Evolutionary conservation across 2,329 filamentous ascomycete species (phyloP).

Genomic region (Scedosporium minutisporum): DNA sequence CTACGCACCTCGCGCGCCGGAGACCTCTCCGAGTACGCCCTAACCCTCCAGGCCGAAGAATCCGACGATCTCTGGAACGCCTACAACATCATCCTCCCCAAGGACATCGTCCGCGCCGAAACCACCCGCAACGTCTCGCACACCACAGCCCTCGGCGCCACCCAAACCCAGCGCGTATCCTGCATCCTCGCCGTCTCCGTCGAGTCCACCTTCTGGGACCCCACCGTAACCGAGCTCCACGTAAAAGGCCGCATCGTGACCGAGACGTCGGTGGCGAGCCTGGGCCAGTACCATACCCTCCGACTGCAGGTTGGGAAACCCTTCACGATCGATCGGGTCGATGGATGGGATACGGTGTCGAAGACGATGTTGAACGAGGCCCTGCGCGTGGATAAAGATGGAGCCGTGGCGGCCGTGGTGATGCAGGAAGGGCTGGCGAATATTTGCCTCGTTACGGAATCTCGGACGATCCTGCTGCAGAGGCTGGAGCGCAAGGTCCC

Average conservation of each 20-base stretch:
- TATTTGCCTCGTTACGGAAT: conserved; percentile 73
- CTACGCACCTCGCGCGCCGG: conserved; percentile 19
- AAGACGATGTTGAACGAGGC: conserved; percentile 69
- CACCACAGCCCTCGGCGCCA: conserved; percentile 38
- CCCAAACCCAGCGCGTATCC: conserved; percentile 41
- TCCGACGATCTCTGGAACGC: conserved; percentile 49
- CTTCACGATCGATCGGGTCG: conserved; percentile 77
- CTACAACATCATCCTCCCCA: conserved; percentile 48
- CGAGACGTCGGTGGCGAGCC: conserved; percentile 42
- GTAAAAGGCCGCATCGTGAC: conserved; percentile 44
- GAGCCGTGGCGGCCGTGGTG: conserved; percentile 79
- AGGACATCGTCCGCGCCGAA: conserved; percentile 44
- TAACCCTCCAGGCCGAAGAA: conserved; percentile 34
- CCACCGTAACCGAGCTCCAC: conserved; percentile 42
- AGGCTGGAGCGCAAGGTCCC: conserved; percentile 57
- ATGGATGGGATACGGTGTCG: conserved; percentile 84
- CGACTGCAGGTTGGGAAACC: conserved; percentile 82
- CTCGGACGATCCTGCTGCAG: conserved; percentile 67
- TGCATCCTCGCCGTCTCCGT: conserved; percentile 48
- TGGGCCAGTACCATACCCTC: conserved; percentile 50
- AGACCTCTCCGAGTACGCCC: conserved; percentile 11
- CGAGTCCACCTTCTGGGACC: conserved; percentile 49
- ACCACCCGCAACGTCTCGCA: conserved; percentile 45
- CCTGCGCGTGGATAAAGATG: conserved; percentile 66
- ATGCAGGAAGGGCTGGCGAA: conserved; percentile 86